Percentiles rank a stretch among this genome's conserved stretches.
phyloP scores from a whole-genome alignment of 306 rosid genomes.

The Vigna radiata region DNA sequence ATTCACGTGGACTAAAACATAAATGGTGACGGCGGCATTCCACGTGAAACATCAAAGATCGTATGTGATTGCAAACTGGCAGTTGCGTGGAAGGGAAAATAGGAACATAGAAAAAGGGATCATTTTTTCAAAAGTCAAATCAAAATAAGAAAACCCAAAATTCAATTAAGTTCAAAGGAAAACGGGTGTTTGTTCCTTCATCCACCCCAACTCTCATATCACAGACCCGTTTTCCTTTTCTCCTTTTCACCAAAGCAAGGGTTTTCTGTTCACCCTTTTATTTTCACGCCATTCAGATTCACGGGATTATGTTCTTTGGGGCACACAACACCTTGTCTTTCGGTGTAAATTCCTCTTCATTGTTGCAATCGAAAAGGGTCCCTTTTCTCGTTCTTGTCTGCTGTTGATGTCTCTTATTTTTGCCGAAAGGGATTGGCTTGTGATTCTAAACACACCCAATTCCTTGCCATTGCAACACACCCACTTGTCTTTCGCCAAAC shows the following conservation, averaged over 20 bases:
- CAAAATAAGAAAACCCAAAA: constrained; percentile 8
- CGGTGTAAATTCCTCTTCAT: neutral
- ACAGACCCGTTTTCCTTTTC: constrained; percentile 48
- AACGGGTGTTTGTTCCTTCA: constrained; percentile 41
- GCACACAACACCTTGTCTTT: constrained; percentile 18
- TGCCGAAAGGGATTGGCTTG: constrained; percentile 61
- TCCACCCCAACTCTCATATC: neutral
- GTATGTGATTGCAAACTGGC: constrained; percentile 11
- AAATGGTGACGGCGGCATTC: neutral
- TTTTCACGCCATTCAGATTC: neutral
- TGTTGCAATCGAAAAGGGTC: constrained; percentile 28
- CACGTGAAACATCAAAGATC: constrained; percentile 15
- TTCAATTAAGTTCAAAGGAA: constrained; percentile 38
- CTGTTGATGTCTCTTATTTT: constrained; percentile 73
- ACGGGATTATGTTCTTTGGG: neutral
- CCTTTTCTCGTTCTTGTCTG: constrained; percentile 31
- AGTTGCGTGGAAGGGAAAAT: neutral
- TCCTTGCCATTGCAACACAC: constrained; percentile 53
- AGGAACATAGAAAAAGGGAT: neutral
- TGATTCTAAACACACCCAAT: constrained; percentile 58
- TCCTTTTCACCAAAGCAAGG: neutral
- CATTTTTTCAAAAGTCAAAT: neutral
- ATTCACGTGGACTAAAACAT: constrained; percentile 19
- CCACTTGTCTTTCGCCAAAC: constrained; percentile 50
- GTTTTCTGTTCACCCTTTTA: neutral